Conservation (phyloP, 257 asterid species). For the Penstemon newberryi region DNA sequence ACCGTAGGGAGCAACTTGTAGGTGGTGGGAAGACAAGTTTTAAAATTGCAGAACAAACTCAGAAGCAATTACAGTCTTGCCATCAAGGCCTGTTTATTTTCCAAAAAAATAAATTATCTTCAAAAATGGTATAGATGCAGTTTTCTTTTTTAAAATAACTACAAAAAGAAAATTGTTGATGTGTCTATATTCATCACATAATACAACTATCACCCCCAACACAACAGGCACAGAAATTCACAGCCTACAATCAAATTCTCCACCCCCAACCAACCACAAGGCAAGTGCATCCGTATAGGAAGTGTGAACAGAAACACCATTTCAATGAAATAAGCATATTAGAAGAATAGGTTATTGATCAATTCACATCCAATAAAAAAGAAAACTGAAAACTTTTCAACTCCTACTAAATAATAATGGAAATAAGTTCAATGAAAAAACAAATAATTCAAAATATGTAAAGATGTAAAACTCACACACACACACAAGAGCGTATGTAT, state of each 20-base stretch:
- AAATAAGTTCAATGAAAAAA: not conserved
- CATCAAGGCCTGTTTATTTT: not conserved
- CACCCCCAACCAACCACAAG: not conserved
- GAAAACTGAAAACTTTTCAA: too few relatives aligned
- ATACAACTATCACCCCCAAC: slow-evolving; percentile 1
- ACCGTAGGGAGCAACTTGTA: not conserved
- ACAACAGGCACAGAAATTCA: not conserved
- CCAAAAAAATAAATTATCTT: too few relatives aligned
- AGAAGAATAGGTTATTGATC: not conserved
- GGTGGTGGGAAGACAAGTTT: not conserved
- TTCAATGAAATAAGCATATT: not conserved
- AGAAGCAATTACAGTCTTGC: not conserved
- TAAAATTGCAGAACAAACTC: not conserved
- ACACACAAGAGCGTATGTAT: too few relatives aligned
- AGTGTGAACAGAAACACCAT: not conserved
- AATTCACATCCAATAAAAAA: not conserved
- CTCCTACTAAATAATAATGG: not conserved
- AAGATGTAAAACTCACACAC: too few relatives aligned
- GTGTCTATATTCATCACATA: not conserved
- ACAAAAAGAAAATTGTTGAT: not conserved
- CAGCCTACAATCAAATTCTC: not conserved
- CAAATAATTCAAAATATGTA: not conserved
- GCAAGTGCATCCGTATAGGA: too few relatives aligned
- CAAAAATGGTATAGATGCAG: not conserved
- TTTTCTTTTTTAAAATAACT: not conserved